Conservation (phyloP, 2,329 filamentous ascomycete genomes). For the Curvularia eragrostidis region DNA sequence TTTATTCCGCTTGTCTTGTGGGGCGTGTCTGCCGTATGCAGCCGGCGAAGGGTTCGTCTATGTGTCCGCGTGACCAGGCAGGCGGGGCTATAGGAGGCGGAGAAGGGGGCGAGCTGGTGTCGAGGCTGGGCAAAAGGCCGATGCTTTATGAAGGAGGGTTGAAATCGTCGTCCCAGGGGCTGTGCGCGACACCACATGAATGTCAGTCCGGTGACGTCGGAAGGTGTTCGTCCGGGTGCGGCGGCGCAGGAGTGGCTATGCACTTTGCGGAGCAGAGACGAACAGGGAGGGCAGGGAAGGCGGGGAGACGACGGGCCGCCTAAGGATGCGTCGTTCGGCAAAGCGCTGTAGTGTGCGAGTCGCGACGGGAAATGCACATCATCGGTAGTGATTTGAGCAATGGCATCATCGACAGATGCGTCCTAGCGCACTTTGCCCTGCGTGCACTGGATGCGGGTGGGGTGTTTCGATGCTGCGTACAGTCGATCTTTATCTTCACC, state of each 20-base stretch:
- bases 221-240: conserved; percentile 13
- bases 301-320: not conserved
- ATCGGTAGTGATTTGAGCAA: conserved; percentile 5
- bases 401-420: conserved; percentile 17
- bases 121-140: conserved; percentile 14
- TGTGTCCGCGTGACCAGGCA: conserved; percentile 20
- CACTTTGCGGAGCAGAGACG: conserved; percentile 6
- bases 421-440: conserved; percentile 14
- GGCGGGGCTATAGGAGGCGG: conserved; percentile 18
- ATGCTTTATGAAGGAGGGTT: conserved; percentile 14
- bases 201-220: conserved; percentile 18
- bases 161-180: conserved; percentile 18
- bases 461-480: not conserved
- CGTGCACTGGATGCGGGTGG: conserved; percentile 10
- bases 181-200: conserved; percentile 38
- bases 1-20: conserved; percentile 36
- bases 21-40: conserved; percentile 8
- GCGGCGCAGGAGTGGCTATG: conserved; percentile 6
- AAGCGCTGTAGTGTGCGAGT: not conserved
- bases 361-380: conserved; percentile 3
- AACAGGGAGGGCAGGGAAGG: not conserved
- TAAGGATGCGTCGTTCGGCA: not conserved
- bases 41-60: conserved; percentile 11
- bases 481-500: not conserved
- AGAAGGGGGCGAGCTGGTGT: conserved; percentile 22